These are phyloP conservation scores for Tetradesmus obliquus DNA, from an alignment of 139 green algal species.

Conservation along the genomic window DNA sequence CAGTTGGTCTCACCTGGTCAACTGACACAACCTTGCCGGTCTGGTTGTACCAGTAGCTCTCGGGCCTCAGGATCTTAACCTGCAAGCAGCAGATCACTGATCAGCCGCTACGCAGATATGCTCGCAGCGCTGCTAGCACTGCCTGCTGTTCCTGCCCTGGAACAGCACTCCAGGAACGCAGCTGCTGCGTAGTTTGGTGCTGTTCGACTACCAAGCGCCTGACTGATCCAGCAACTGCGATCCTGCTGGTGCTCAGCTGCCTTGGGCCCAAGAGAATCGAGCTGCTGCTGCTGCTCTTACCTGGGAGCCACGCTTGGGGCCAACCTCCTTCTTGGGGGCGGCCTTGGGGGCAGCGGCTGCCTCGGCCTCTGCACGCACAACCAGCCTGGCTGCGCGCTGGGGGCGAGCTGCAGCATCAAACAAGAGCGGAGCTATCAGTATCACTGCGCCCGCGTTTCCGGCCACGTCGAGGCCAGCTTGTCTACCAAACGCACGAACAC, in stretches of 20 bases:
- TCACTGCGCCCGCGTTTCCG: neutral
- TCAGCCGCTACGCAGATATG: neutral
- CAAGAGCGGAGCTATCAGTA: conserved; percentile 8
- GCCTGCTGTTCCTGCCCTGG: neutral
- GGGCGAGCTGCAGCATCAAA: conserved; percentile 38
- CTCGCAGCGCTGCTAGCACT: neutral
- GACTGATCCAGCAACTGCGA: neutral
- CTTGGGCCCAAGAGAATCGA: neutral
- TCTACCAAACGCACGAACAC: neutral
- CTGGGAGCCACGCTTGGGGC: conserved; percentile 86
- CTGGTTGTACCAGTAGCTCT: conserved; percentile 99
- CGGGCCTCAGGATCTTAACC: conserved; percentile 97
- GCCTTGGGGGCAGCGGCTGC: conserved; percentile 59
- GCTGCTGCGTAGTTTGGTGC: neutral
- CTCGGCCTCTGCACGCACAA: conserved; percentile 58
- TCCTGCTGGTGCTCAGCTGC: neutral
- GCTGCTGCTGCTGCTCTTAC: conserved; percentile 55
- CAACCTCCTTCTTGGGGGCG: conserved; percentile 74
- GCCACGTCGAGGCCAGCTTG: neutral
- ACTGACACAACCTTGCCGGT: conserved; percentile 98
- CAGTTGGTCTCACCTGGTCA: conserved; percentile 85
- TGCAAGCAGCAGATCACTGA: conserved; percentile 48
- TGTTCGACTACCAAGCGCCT: neutral
- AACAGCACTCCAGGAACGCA: neutral
- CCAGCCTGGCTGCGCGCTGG: conserved; percentile 46